phyloP scores from a whole-genome alignment of 176 grass and related monocot species.

The Pontederia crassipes region DNA sequence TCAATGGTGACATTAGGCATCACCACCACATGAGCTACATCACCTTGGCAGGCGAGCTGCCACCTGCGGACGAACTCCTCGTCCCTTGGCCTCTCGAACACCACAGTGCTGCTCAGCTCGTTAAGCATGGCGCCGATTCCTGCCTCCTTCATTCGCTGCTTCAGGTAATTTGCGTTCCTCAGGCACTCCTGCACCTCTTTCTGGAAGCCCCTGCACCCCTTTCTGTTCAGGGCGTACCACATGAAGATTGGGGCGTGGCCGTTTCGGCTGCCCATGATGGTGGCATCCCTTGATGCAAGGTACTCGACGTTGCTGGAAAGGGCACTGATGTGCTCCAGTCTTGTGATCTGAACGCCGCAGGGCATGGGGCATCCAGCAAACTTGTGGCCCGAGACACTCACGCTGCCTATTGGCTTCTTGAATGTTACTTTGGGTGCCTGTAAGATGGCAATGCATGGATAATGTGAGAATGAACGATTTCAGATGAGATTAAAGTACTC shows the following conservation, averaged over 20 bases:
- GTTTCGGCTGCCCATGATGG: constrained; percentile 57
- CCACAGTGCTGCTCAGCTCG: constrained; percentile 65
- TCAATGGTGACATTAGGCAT: constrained; percentile 74
- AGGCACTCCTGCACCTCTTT: constrained; percentile 62
- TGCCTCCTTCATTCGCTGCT: constrained; percentile 31
- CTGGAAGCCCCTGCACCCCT: constrained; percentile 41
- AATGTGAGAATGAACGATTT: constrained; percentile 1
- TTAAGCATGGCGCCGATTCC: constrained; percentile 65
- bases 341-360: constrained; percentile 70
- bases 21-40: constrained; percentile 72
- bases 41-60: constrained; percentile 69
- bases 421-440: constrained; percentile 79
- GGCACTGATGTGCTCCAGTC: constrained; percentile 59
- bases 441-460: not conserved
- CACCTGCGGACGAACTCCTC: constrained; percentile 63
- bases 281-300: constrained; percentile 49
- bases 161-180: constrained; percentile 48
- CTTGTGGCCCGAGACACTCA: constrained; percentile 76
- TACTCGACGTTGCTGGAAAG: constrained; percentile 80
- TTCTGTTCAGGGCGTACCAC: constrained; percentile 47
- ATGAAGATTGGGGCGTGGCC: constrained; percentile 61
- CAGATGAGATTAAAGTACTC: not conserved
- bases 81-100: constrained; percentile 71
- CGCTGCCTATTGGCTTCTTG: constrained; percentile 74
- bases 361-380: constrained; percentile 90